Evolutionary conservation across 1,284 basidiomycete genomes (phyloP), one percentile per base, ranked within the genome.

Genomic region (Taiwanofungus camphoratus): DNA sequence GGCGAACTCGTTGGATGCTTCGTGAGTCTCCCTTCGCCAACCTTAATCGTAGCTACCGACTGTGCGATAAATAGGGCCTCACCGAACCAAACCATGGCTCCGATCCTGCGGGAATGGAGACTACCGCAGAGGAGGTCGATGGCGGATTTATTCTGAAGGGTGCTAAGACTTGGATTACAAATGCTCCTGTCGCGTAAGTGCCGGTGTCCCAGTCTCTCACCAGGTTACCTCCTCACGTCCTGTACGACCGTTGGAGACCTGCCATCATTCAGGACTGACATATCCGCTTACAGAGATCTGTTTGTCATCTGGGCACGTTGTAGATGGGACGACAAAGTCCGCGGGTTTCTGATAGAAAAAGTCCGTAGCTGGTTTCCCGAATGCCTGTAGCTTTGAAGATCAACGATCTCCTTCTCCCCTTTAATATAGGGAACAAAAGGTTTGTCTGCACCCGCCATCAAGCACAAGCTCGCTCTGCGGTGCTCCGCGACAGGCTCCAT

Each of bases 21-120:
- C 61, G 92, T 92, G 56, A 46, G 85, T 72, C 45, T 13, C 11
- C n/a, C n/a, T n/a, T n/a, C n/a, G n/a, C n/a, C n/a, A n/a, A 18
- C 13, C 33, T 36, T 12, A 37, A 23, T 13, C 15, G 15, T 9
- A 16, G 7, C 7, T 33, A 7, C 15, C 31, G 16, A 12, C 5
- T 18, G 4, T n/a, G n/a, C n/a, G n/a, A n/a, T n/a, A n/a, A n/a
- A n/a, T 36, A 89, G 87, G 92, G 94, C 15, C 69, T 98, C 27
- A 98, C 94, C 1, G 95, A 98, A 67, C 92, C 95, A 1, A 94
- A 97, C 58, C 93, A 97, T 61, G 95, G 95, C 16, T 94, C 91
- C 1, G 93, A 97, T 59, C 93, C 93, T 15, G 82, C 83, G 13
- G 82, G 83, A 21, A 98, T 99, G 94, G 89, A 95, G 61, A 97